These are phyloP conservation scores for Xylariaceae sp. DNA, from an alignment of 2,329 filamentous ascomycete genomes.

Conservation along the genomic window DNA sequence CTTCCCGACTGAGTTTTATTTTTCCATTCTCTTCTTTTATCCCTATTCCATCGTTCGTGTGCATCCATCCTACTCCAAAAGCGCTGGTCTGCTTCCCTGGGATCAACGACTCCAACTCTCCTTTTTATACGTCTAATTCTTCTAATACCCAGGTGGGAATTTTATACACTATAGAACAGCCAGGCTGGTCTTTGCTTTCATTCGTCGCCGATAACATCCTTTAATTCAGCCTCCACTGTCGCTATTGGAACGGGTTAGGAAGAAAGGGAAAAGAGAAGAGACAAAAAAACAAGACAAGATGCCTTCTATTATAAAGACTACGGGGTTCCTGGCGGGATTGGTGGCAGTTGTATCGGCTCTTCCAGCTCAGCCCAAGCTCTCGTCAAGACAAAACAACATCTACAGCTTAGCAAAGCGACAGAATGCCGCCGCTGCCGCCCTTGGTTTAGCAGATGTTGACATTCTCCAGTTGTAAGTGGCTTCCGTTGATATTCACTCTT, in stretches of 20 bases:
- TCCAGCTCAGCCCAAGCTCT: slow-evolving; percentile 53
- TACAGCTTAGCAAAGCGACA: slow-evolving; percentile 58
- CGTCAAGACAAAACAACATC: slow-evolving; percentile 52
- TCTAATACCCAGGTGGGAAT: slow-evolving; percentile 44
- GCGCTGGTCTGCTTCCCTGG: slow-evolving; percentile 59
- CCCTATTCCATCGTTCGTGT: slow-evolving; percentile 43
- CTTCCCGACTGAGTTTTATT: slow-evolving; percentile 33
- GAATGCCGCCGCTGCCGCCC: slow-evolving; percentile 54
- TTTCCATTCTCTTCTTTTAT: slow-evolving; percentile 41
- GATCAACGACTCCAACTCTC: slow-evolving; percentile 46
- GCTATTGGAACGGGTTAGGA: slow-evolving; percentile 23
- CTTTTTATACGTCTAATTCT: slow-evolving; percentile 41
- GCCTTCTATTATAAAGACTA: slow-evolving; percentile 55
- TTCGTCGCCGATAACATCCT: slow-evolving; percentile 26
- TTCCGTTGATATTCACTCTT: slow-evolving; percentile 4
- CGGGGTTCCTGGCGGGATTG: slow-evolving; percentile 51
- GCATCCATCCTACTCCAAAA: slow-evolving; percentile 46
- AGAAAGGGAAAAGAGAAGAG: slow-evolving; percentile 8
- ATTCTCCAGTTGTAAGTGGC: slow-evolving; percentile 64
- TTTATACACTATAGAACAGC: slow-evolving; percentile 44
- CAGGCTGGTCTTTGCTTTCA: slow-evolving; percentile 49
- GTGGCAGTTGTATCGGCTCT: slow-evolving; percentile 55
- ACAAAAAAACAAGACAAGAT: slow-evolving; percentile 47
- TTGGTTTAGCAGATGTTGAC: slow-evolving; percentile 59
- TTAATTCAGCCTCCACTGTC: slow-evolving; percentile 32